These are phyloP conservation scores for Eutrema japonicum DNA, from an alignment of 345 rosid species.

Conservation along the genomic window DNA sequence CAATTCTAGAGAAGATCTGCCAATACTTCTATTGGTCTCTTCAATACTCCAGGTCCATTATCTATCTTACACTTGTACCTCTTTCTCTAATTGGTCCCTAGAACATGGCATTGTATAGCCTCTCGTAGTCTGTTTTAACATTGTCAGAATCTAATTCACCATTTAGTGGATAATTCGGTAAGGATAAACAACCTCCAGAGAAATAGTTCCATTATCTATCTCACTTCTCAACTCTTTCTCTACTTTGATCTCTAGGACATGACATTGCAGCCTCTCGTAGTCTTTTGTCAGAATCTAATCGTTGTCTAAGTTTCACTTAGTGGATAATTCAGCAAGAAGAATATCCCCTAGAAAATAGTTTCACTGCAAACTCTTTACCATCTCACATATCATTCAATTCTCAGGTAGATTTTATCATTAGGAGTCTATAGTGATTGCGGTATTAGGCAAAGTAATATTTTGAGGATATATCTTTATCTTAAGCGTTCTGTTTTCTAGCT, in stretches of 20 bases:
- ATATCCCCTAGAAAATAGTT: no score
- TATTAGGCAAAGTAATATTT: slow-evolving; percentile 1
- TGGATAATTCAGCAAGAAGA: neutral
- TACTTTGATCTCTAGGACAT: slow-evolving; percentile 8
- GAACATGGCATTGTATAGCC: neutral
- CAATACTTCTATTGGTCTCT: slow-evolving; percentile 90
- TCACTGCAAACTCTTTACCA: neutral
- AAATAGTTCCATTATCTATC: neutral
- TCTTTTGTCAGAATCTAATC: neutral
- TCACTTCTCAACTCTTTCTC: neutral
- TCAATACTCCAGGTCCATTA: slow-evolving; percentile 69
- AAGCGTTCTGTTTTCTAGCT: neutral
- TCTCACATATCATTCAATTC: neutral
- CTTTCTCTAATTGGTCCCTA: neutral
- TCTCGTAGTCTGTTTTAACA: neutral
- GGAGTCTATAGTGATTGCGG: neutral
- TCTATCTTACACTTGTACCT: neutral
- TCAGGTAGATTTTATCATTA: neutral
- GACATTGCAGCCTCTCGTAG: neutral
- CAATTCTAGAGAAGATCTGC: slow-evolving; percentile 88
- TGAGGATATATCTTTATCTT: neutral
- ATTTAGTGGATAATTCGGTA: neutral
- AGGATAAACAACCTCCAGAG: neutral
- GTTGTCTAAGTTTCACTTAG: neutral
- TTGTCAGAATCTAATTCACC: neutral